Conservation (phyloP, 148 eudicot species). For the Oxyria digyna region DNA sequence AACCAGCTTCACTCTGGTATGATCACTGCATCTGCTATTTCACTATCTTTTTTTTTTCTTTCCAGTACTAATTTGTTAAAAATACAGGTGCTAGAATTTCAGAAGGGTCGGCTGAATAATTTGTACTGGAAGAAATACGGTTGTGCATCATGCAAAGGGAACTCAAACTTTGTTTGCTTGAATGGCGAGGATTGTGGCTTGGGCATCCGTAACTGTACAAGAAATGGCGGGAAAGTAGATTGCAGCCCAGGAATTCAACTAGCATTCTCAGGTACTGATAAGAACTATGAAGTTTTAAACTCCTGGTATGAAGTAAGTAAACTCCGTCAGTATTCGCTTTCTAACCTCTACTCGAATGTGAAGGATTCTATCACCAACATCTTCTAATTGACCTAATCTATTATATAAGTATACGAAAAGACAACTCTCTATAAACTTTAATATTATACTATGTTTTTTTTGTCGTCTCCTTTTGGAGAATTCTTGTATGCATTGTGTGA, state of each 20-base stretch:
- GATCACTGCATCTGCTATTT: neutral
- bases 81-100: slow-evolving; percentile 67
- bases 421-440: too few relatives aligned
- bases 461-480: slow-evolving; percentile 25
- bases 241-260: slow-evolving; percentile 84
- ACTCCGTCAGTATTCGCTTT: slow-evolving; percentile 62
- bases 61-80: neutral
- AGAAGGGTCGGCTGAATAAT: slow-evolving; percentile 76
- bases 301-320: slow-evolving; percentile 69
- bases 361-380: slow-evolving; percentile 43
- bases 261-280: slow-evolving; percentile 90
- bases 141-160: slow-evolving; percentile 66
- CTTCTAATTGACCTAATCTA: slow-evolving; percentile 19
- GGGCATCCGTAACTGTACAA: slow-evolving; percentile 44
- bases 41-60: neutral
- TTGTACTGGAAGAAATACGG: slow-evolving; percentile 92
- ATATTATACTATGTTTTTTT: too few relatives aligned
- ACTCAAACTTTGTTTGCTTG: slow-evolving; percentile 62
- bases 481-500: neutral
- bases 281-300: slow-evolving; percentile 55
- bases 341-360: slow-evolving; percentile 47
- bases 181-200: slow-evolving; percentile 78
- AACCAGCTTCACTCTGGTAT: slow-evolving; percentile 85
- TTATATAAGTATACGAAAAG: slow-evolving; percentile 37
- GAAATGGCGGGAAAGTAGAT: slow-evolving; percentile 58